These are phyloP conservation scores for Monosporozyma unispora DNA, from an alignment of 805 yeast species.

Conservation along the genomic window DNA sequence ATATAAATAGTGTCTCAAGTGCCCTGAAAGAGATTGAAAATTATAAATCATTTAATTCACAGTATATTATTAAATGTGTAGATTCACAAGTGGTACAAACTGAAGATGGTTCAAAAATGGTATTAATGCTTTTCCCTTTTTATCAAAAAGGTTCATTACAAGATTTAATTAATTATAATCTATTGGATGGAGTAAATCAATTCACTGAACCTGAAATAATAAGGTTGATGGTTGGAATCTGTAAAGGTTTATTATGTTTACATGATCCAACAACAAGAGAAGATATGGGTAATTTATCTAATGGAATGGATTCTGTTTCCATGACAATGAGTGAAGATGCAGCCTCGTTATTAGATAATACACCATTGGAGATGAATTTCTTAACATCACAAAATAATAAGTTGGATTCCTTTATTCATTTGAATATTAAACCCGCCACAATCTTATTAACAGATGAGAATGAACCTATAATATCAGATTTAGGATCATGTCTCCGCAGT, in stretches of 20 bases:
- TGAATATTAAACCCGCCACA: slow-evolving; percentile 85
- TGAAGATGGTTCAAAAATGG: slow-evolving; percentile 68
- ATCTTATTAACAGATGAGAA: slow-evolving; percentile 71
- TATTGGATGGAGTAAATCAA: slow-evolving; percentile 39
- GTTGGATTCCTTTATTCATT: slow-evolving; percentile 52
- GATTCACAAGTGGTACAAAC: slow-evolving; percentile 70
- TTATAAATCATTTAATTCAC: slow-evolving; percentile 60
- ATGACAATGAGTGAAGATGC: slow-evolving; percentile 23
- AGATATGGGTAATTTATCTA: slow-evolving; percentile 2
- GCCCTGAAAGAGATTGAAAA: slow-evolving; percentile 74
- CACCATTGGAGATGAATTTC: slow-evolving; percentile 8
- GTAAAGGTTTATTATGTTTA: slow-evolving; percentile 67
- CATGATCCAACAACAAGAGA: slow-evolving; percentile 36
- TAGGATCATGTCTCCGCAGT: slow-evolving; percentile 72
- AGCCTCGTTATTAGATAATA: slow-evolving; percentile 14
- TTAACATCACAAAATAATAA: background rate
- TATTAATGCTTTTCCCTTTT: slow-evolving; percentile 73
- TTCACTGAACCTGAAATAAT: slow-evolving; percentile 59
- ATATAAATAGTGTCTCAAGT: slow-evolving; percentile 54
- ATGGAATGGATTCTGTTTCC: slow-evolving; percentile 9
- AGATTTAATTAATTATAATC: slow-evolving; percentile 61
- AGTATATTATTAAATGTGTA: slow-evolving; percentile 57
- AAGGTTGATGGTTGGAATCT: slow-evolving; percentile 54
- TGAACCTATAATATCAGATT: slow-evolving; percentile 69
- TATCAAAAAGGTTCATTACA: slow-evolving; percentile 68